Evolutionary conservation across 2,329 filamentous ascomycete genomes (phyloP), one percentile per base, ranked within the genome.

Genomic region (Hymenoscyphus linearis): DNA sequence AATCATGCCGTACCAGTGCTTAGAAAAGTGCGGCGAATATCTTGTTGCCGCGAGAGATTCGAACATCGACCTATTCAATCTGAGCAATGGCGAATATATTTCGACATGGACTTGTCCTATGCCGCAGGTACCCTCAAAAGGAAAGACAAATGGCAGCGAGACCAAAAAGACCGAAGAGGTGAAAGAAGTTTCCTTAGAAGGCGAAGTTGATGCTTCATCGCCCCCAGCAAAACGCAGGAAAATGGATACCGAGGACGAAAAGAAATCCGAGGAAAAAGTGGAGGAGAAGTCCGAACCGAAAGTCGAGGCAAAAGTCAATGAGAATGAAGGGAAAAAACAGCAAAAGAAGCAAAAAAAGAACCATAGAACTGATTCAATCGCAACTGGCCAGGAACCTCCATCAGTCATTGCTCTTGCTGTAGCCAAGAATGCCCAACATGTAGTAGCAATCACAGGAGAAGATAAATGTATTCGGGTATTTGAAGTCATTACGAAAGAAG

Each of bases 381-480:
- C 62, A 2, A 69, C 63, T 47, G 71, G 75, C n/a, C 75, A 77
- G 2, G 82, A 86, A 59, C 74, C 78, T 62, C 82, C 87, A 4
- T 85, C 88, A 69, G 83, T 97, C 59, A 88, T 87, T 62, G 84
- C 88, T 64, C 72, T 97, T 65, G 78, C 83, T 25, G 76, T 83
- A 31, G 88, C 91, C 0, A 74, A 78, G 14, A 80, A 89, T 66
- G 84, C 86, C 14, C 79, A 82, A 50, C 79, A 96, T 75, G 74
- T 96, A 22, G 78, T 96, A 50, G 89, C 86, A 25, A 84, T 96
- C 34, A 96, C 92, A 9, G 87, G 85, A n/a, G 91, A 96, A 70
- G 95, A 98, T 78, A 99, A 99, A 78, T 86, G 84, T 56, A 81
- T 99, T 47, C 90, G 90, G 74, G 90, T 97, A 0, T 90, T 98